Conservation (phyloP, 176 grass and related monocot genomes). For the Aegilops bicornis region DNA sequence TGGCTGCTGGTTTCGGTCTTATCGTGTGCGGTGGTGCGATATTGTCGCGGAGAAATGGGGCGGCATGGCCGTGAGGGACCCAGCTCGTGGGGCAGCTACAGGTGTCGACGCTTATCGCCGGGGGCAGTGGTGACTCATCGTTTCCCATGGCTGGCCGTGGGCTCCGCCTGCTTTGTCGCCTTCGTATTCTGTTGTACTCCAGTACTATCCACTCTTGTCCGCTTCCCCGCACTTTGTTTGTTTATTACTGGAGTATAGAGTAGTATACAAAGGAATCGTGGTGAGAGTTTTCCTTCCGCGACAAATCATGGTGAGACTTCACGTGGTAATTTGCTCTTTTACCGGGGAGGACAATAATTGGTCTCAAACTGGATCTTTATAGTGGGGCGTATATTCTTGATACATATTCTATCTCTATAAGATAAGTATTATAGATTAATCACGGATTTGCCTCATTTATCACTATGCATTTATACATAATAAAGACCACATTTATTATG, state of each 20-base stretch:
- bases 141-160: constrained; percentile 8
- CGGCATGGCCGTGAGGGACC: background rate
- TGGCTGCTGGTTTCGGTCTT: constrained; percentile 10
- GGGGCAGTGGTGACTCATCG: constrained; percentile 35
- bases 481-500: too few relatives aligned
- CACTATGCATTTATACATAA: too few relatives aligned
- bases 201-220: background rate
- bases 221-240: background rate
- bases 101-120: constrained; percentile 36
- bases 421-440: too few relatives aligned
- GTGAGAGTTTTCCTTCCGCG: background rate
- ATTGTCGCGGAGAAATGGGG: background rate
- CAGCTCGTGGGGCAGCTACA: constrained; percentile 22
- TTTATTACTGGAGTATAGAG: background rate
- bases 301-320: background rate
- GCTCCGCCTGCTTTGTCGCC: constrained; percentile 26
- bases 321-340: background rate
- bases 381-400: too few relatives aligned
- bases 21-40: background rate
- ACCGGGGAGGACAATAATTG: background rate
- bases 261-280: background rate
- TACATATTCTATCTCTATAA: too few relatives aligned
- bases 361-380: background rate
- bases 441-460: too few relatives aligned
- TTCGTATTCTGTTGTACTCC: background rate